Conservation (phyloP, 2,329 filamentous ascomycete genomes). For the Phaeophleospora eucalypticola region DNA sequence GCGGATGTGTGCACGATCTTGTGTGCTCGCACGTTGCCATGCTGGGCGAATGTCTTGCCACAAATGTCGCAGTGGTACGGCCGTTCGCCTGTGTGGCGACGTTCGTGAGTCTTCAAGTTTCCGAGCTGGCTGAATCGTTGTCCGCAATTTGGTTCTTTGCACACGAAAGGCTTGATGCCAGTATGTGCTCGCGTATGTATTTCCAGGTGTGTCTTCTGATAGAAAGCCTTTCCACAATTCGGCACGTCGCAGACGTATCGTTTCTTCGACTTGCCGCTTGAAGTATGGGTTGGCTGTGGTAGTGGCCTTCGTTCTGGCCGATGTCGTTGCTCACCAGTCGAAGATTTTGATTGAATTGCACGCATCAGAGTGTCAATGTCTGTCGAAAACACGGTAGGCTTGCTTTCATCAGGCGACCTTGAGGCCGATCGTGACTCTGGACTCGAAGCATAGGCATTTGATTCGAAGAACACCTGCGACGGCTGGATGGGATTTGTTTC, state of each 20-base stretch:
- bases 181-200: constrained; percentile 87
- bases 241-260: constrained; percentile 69
- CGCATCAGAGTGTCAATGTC: constrained; percentile 86
- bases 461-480: constrained; percentile 37
- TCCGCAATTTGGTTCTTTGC: constrained; percentile 68
- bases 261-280: constrained; percentile 47
- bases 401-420: constrained; percentile 38
- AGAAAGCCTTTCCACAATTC: constrained; percentile 76
- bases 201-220: constrained; percentile 87
- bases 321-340: constrained; percentile 22
- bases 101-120: constrained; percentile 87
- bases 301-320: constrained; percentile 3
- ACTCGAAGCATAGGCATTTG: constrained; percentile 26
- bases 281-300: background rate
- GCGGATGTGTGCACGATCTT: constrained; percentile 71
- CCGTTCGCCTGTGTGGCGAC: constrained; percentile 81
- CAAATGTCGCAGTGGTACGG: constrained; percentile 78
- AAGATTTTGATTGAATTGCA: constrained; percentile 68
- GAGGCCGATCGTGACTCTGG: constrained; percentile 42
- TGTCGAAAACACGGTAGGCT: constrained; percentile 63
- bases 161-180: constrained; percentile 85
- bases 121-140: constrained; percentile 84
- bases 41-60: constrained; percentile 77
- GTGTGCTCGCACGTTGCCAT: constrained; percentile 80
- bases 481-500: constrained; percentile 40